A percentile compares a stretch with the other conserved stretches of the same genome.
These are phyloP conservation scores for Gyromitra esculenta DNA, from an alignment of 2,329 filamentous ascomycete genomes.

Conservation along the genomic window DNA sequence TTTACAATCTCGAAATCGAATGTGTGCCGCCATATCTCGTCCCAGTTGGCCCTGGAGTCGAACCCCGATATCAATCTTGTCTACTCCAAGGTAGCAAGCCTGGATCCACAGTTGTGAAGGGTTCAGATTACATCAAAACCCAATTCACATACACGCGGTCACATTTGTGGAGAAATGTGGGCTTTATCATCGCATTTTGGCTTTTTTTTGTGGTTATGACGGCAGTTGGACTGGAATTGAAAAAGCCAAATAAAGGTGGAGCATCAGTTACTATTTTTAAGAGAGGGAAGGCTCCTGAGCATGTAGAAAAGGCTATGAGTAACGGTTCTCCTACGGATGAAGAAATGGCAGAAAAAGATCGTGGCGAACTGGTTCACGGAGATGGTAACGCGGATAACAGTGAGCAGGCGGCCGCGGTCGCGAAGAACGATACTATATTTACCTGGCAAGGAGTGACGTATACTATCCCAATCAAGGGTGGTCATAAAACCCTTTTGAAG, in stretches of 20 bases:
- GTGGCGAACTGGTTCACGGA: constrained; percentile 18
- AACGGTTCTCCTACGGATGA: constrained; percentile 65
- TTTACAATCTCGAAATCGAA: constrained; percentile 66
- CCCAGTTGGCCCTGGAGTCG: constrained; percentile 63
- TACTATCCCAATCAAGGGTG: constrained; percentile 56
- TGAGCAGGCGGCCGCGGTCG: constrained; percentile 47
- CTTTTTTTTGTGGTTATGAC: constrained; percentile 64
- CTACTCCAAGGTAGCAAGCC: constrained; percentile 68
- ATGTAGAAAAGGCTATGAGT: constrained; percentile 68
- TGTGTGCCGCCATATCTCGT: constrained; percentile 69
- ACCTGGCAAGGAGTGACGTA: constrained; percentile 57
- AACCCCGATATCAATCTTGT: constrained; percentile 68
- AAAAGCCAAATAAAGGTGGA: constrained; percentile 70
- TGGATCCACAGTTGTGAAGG: constrained; percentile 66
- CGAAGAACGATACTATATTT: constrained; percentile 51
- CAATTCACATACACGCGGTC: constrained; percentile 67
- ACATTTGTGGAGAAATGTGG: constrained; percentile 71
- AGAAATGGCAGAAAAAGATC: constrained; percentile 63
- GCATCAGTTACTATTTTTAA: constrained; percentile 72
- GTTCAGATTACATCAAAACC: constrained; percentile 67
- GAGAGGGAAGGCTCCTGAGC: constrained; percentile 70
- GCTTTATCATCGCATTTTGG: constrained; percentile 66
- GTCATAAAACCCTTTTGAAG: constrained; percentile 52
- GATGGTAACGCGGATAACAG: constrained; percentile 37
- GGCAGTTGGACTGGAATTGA: constrained; percentile 61